Conservation (phyloP, 208 protist species). For the Acanthamoeba castellanii region DNA sequence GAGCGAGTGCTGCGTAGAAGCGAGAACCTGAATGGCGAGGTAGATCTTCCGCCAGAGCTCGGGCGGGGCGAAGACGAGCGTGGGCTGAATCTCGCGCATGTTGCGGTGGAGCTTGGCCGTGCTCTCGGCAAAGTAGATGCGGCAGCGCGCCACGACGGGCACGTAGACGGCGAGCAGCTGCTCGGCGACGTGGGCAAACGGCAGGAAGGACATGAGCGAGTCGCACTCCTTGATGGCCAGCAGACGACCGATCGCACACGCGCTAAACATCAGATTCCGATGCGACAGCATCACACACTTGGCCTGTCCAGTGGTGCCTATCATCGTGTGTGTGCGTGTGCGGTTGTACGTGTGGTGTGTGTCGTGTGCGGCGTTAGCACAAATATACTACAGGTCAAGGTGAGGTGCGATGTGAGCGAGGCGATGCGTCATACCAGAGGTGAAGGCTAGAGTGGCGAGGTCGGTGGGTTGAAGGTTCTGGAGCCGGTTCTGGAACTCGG, state of each 20-base stretch:
- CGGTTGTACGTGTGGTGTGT: too few species aligned
- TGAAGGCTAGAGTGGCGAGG: neutral
- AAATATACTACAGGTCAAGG: too few species aligned
- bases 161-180: conserved; percentile 51
- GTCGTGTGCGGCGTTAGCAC: neutral
- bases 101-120: conserved; percentile 4
- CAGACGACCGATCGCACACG: neutral
- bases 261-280: conserved; percentile 14
- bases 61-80: conserved; percentile 44
- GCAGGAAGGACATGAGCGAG: conserved; percentile 41
- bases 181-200: conserved; percentile 34
- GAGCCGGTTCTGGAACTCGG: neutral
- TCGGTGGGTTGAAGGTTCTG: neutral
- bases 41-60: conserved; percentile 61
- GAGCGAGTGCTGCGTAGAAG: too few species aligned
- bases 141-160: conserved; percentile 27
- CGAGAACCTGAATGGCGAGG: neutral
- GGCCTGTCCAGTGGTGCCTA: neutral
- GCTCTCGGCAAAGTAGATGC: conserved; percentile 37
- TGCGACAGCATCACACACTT: conserved; percentile 66
- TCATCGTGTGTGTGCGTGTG: neutral
- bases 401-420: too few species aligned
- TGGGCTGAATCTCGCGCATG: conserved; percentile 49
- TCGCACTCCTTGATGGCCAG: neutral
- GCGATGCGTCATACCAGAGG: too few species aligned